phyloP scores from a whole-genome alignment of 306 rosid genomes.

The Myrica gale region DNA sequence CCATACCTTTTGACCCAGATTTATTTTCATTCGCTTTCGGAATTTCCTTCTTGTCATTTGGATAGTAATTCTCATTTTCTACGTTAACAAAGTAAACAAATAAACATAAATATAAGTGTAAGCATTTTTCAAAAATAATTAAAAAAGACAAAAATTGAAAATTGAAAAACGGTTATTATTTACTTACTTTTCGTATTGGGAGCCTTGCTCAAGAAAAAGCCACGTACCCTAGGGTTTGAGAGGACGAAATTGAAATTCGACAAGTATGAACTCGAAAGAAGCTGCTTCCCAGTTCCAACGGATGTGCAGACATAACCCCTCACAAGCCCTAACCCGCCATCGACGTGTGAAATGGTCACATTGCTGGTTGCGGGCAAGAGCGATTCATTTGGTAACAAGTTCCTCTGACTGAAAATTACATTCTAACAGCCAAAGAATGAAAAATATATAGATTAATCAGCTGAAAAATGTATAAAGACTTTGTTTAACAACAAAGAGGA shows the following conservation, averaged over 20 bases:
- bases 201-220: slow-evolving; percentile 26
- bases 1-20: too few species aligned
- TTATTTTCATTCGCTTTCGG: slow-evolving; percentile 26
- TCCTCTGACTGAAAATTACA: slow-evolving; percentile 26
- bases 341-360: slow-evolving; percentile 12
- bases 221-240: slow-evolving; percentile 26
- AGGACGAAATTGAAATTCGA: slow-evolving; percentile 26
- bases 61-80: slow-evolving; percentile 40
- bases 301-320: slow-evolving; percentile 19
- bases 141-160: neutral
- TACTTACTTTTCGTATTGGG: slow-evolving; percentile 28
- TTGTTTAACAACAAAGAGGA: neutral
- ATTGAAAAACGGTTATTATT: too few species aligned
- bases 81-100: neutral
- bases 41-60: slow-evolving; percentile 35
- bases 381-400: neutral
- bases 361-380: slow-evolving; percentile 1
- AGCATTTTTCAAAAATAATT: too few species aligned
- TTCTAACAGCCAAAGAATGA: slow-evolving; percentile 16
- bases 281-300: slow-evolving; percentile 32
- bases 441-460: neutral
- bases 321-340: slow-evolving; percentile 29
- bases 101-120: too few species aligned
- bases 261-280: slow-evolving; percentile 18
- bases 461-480: neutral